Conservation (phyloP, 2,329 filamentous ascomycete species). For the Pleurostoma richardsiae region DNA sequence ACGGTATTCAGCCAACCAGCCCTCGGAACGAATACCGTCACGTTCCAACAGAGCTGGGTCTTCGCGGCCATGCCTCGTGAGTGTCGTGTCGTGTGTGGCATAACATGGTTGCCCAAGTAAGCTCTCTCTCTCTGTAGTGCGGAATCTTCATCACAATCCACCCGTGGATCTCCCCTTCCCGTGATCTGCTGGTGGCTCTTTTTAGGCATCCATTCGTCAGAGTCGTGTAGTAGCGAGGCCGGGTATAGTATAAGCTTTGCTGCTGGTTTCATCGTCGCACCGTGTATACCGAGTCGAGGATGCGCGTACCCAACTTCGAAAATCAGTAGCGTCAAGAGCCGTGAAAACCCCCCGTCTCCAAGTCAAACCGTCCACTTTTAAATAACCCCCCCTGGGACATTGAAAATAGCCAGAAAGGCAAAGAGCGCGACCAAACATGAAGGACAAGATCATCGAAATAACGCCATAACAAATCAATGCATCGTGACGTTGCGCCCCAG, state of each 20-base stretch:
- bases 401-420: constrained; percentile 4
- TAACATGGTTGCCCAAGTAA: constrained; percentile 12
- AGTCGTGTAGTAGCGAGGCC: constrained; percentile 4
- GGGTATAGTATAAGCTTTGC: constrained; percentile 2
- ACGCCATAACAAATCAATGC: too few species aligned
- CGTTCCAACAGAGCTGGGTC: background rate
- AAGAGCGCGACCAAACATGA: constrained; percentile 3
- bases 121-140: constrained; percentile 7
- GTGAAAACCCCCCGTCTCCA: background rate
- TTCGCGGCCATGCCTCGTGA: constrained; percentile 9
- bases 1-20: too few species aligned
- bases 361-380: background rate
- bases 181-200: background rate
- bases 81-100: constrained; percentile 12
- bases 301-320: constrained; percentile 2
- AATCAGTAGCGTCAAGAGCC: constrained; percentile 1
- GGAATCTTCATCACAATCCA: constrained; percentile 3
- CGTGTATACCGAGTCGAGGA: constrained; percentile 4
- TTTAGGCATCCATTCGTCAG: constrained; percentile 7
- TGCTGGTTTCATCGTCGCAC: constrained; percentile 5
- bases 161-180: constrained; percentile 2
- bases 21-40: constrained; percentile 9
- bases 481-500: too few species aligned
- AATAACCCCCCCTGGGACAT: constrained; percentile 1
- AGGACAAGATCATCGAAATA: constrained; percentile 1